These are phyloP conservation scores for Daldinia loculata DNA, from an alignment of 495 filamentous ascomycete species.

Conservation along the genomic window DNA sequence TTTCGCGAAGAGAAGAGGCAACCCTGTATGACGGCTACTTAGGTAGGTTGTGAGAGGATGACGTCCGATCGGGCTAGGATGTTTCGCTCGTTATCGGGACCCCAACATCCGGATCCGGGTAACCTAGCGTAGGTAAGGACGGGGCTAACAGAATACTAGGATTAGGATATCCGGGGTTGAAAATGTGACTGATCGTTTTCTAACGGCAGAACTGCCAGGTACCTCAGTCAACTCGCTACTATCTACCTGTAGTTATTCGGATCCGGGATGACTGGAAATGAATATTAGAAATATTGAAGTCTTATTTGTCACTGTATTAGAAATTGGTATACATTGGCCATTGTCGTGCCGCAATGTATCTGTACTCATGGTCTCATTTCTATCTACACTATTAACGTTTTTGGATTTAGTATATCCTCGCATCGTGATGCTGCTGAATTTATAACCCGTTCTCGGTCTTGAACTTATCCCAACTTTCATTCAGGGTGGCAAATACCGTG, in stretches of 20 bases:
- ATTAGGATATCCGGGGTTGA: neutral
- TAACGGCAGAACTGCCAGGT: neutral
- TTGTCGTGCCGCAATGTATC: neutral
- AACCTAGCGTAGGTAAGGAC: neutral
- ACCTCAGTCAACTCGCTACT: neutral
- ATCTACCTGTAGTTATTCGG: neutral
- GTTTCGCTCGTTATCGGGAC: slow-evolving; percentile 13
- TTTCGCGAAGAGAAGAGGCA: slow-evolving; percentile 14
- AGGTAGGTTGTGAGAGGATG: slow-evolving; percentile 24
- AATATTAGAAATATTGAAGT: neutral
- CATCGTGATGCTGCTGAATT: slow-evolving; percentile 6
- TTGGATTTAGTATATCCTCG: neutral
- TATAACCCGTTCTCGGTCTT: slow-evolving; percentile 86
- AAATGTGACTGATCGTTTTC: neutral
- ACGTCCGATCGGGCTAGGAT: slow-evolving; percentile 26
- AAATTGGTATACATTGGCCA: neutral
- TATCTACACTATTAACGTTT: slow-evolving; percentile 12
- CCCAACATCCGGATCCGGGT: neutral
- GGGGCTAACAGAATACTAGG: neutral
- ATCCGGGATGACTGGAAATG: neutral
- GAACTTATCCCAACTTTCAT: slow-evolving; percentile 99
- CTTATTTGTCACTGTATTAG: neutral
- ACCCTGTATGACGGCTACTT: slow-evolving; percentile 11
- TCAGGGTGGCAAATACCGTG: slow-evolving; percentile 89
- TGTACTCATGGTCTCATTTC: slow-evolving; percentile 37